Evolutionary conservation across 768 basidiomycete species (phyloP), one percentile per base, ranked within the genome.

Genomic region (Amanita muscaria): DNA sequence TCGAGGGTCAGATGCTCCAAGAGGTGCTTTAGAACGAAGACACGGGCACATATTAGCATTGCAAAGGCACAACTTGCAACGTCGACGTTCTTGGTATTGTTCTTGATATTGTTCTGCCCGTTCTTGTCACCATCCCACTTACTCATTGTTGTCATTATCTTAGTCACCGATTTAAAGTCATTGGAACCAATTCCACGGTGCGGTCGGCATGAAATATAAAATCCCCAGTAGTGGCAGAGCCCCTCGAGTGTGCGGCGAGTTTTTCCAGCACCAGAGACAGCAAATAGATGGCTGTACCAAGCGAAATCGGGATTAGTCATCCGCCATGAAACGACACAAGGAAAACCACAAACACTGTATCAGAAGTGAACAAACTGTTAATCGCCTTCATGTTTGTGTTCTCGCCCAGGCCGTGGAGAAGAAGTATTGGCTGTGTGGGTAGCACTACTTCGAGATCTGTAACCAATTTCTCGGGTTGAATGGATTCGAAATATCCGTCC

Each of bases 311-410:
- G 37, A 39, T 30, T 21, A 30, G 36, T 14, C 25, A 29, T 38
- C 24, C 22, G 37, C 25, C 27, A 32, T 34, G 40, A 39, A 27
- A 25, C 38, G 23, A 39, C 4, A 24, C 38, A 39, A 39, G 38
- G n/a, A 39, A 35, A 40, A 47, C 37, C 44, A 50, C 49, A 40
- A 27, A 50, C 49, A 46, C 44, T 29, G 44, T 50, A 42, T 50
- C 40, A 36, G 11, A 7, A 22, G 25, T 29, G 46, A 50, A 50
- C 30, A 50, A 38, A 15, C 41, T 42, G 23, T 46, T 21, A 33
- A 46, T 46, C 38, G 1, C 30, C 45, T 46, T 30, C 45, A 34
- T 30, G 38, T 49, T 29, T 16, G n/a, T n/a, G n/a, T n/a, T n/a
- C n/a, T 49, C 42, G 37, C 49, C 49, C 29, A 49, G 49, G 24